Evolutionary conservation across 2,329 filamentous ascomycete species (phyloP).

Genomic region (Akanthomyces lecanii): DNA sequence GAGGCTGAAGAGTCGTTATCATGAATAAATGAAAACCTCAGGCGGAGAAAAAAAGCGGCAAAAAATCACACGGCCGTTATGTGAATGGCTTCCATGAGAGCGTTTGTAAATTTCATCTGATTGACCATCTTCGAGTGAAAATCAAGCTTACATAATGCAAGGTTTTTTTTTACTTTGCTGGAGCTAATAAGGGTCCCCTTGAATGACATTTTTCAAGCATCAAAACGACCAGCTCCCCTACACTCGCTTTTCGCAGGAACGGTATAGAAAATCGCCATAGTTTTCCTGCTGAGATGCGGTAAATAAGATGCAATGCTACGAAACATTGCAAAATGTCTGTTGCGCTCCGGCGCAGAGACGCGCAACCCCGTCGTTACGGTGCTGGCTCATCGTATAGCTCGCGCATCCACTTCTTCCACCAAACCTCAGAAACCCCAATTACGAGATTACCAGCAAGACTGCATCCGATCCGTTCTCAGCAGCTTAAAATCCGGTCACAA

Average conservation of each 20-base stretch:
- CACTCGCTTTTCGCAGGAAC: background rate
- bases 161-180: background rate
- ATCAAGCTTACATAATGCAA: constrained; percentile 11
- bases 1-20: background rate
- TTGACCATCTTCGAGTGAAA: background rate
- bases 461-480: constrained; percentile 73
- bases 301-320: constrained; percentile 37
- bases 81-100: background rate
- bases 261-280: background rate
- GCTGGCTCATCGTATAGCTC: constrained; percentile 14
- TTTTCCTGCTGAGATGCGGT: background rate
- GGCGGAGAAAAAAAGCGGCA: background rate
- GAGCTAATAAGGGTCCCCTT: background rate
- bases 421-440: constrained; percentile 46
- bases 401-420: constrained; percentile 8
- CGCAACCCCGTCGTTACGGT: constrained; percentile 12
- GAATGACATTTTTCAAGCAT: background rate
- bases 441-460: constrained; percentile 86
- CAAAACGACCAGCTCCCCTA: background rate
- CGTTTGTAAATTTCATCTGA: constrained; percentile 2
- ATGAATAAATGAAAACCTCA: background rate
- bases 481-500: constrained; percentile 69
- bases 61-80: background rate
- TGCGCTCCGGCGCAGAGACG: constrained; percentile 20
- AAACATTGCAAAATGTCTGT: constrained; percentile 26